phyloP scores from a whole-genome alignment of 768 basidiomycete genomes.

The Mycena galopus region DNA sequence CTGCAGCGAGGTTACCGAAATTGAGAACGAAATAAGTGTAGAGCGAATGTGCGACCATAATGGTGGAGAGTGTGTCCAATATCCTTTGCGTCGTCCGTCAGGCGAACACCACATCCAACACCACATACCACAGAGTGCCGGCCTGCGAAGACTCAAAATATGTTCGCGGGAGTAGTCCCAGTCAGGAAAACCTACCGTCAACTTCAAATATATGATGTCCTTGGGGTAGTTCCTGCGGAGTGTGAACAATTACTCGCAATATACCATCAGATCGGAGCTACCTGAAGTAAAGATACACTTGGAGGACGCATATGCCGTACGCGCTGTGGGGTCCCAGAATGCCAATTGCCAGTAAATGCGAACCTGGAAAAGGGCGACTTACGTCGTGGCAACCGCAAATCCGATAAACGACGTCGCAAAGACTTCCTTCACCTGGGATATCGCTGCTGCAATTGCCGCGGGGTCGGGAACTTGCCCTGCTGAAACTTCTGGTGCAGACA shows the following conservation, averaged over 20 bases:
- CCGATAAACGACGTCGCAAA: conserved; percentile 28
- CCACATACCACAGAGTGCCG: conserved; percentile 14
- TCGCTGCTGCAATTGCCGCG: conserved; percentile 1
- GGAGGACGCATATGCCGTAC: conserved; percentile 23
- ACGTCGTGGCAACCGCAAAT: conserved; percentile 29
- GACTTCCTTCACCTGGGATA: conserved; percentile 23
- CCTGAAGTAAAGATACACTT: conserved; percentile 19
- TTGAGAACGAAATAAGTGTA: conserved; percentile 30
- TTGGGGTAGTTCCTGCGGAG: conserved; percentile 25
- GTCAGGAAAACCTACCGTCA: conserved; percentile 1
- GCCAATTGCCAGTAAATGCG: not conserved
- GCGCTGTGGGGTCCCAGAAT: conserved; percentile 1
- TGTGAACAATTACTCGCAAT: too few species aligned
- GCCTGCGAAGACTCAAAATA: conserved; percentile 6
- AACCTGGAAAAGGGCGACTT: not conserved
- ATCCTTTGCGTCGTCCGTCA: not conserved
- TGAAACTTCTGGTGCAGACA: conserved; percentile 15
- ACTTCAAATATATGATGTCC: conserved; percentile 15
- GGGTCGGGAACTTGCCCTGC: not conserved
- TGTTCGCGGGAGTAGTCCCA: not conserved
- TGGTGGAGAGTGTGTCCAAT: conserved; percentile 25
- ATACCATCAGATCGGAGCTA: too few species aligned
- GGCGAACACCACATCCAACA: not conserved
- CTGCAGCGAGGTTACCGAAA: conserved; percentile 24
- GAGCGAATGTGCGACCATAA: conserved; percentile 26